Percentiles rank a stretch among this genome's conserved stretches.
Conservation (phyloP, 768 basidiomycete species). For the Mycena amicta region DNA sequence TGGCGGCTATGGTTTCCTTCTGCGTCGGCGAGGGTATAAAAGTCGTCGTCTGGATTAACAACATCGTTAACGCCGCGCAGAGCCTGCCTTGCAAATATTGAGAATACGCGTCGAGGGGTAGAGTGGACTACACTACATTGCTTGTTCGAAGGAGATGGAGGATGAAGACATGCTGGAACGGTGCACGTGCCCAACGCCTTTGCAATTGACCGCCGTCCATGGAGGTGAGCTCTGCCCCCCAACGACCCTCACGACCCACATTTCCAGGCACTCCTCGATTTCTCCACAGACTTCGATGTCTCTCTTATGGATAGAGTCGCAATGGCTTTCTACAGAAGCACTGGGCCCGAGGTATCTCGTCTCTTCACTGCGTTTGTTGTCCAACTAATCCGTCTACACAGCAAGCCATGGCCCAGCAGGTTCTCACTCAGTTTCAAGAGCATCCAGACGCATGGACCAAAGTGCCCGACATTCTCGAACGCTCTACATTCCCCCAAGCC, state of each 20-base stretch:
- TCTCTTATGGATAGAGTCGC: conserved; percentile 91
- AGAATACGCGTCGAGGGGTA: not conserved
- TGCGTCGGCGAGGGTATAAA: conserved; percentile 70
- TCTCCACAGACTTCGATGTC: conserved; percentile 92
- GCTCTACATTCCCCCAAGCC: conserved; percentile 80
- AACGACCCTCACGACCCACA: conserved; percentile 19
- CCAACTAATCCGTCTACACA: conserved; percentile 40
- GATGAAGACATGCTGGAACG: conserved; percentile 39
- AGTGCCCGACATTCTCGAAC: conserved; percentile 91
- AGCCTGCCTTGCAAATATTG: conserved; percentile 49
- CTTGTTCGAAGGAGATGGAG: conserved; percentile 50
- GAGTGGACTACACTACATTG: conserved; percentile 43
- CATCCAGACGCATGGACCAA: conserved; percentile 96
- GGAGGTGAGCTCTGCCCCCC: conserved; percentile 43
- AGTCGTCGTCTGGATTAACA: conserved; percentile 81
- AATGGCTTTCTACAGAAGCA: conserved; percentile 85
- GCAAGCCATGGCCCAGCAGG: conserved; percentile 95
- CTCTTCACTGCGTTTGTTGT: conserved; percentile 13
- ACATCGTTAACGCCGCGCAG: conserved; percentile 71
- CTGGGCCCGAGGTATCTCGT: conserved; percentile 73
- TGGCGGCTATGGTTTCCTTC: conserved; percentile 68
- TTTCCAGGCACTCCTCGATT: conserved; percentile 84
- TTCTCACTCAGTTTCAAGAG: conserved; percentile 85
- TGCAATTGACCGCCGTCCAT: conserved; percentile 38
- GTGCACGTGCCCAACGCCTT: not conserved